phyloP scores from a whole-genome alignment of 805 yeast species.

The Candida taoyuanica region DNA sequence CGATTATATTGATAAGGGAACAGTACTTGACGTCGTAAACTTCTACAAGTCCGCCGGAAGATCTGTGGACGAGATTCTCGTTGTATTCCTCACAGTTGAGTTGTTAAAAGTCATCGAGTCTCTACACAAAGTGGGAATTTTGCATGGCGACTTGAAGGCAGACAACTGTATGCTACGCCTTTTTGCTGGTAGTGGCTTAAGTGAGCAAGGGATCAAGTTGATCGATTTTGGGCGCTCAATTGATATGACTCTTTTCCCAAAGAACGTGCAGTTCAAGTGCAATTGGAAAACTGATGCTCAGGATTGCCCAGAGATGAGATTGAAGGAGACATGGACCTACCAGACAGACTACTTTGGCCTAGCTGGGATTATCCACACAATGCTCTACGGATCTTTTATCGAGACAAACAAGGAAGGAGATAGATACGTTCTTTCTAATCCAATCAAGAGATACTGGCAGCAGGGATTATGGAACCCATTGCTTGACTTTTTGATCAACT shows the following conservation, averaged over 20 bases:
- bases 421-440: constrained; percentile 34
- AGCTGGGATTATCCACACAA: constrained; percentile 67
- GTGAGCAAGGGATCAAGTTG: constrained; percentile 50
- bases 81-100: constrained; percentile 61
- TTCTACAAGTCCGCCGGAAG: constrained; percentile 32
- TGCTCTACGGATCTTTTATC: constrained; percentile 68
- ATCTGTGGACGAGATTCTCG: constrained; percentile 55
- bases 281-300: constrained; percentile 59
- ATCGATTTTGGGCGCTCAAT: constrained; percentile 83
- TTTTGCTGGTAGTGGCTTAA: too few species aligned
- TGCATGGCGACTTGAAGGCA: constrained; percentile 84
- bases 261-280: constrained; percentile 49
- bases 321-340: constrained; percentile 61
- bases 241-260: constrained; percentile 56
- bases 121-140: constrained; percentile 60
- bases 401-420: constrained; percentile 35
- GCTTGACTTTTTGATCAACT: constrained; percentile 61
- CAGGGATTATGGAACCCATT: constrained; percentile 62
- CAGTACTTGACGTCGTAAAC: constrained; percentile 65
- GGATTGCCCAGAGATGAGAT: constrained; percentile 69
- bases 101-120: constrained; percentile 52
- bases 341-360: constrained; percentile 83
- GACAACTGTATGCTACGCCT: constrained; percentile 80
- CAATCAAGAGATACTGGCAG: constrained; percentile 74
- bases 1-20: constrained; percentile 50